Percentiles rank a stretch among this genome's conserved stretches.
These are phyloP conservation scores for Globisporangium spinosum DNA, from an alignment of 352 stramenopile species.

Conservation along the genomic window DNA sequence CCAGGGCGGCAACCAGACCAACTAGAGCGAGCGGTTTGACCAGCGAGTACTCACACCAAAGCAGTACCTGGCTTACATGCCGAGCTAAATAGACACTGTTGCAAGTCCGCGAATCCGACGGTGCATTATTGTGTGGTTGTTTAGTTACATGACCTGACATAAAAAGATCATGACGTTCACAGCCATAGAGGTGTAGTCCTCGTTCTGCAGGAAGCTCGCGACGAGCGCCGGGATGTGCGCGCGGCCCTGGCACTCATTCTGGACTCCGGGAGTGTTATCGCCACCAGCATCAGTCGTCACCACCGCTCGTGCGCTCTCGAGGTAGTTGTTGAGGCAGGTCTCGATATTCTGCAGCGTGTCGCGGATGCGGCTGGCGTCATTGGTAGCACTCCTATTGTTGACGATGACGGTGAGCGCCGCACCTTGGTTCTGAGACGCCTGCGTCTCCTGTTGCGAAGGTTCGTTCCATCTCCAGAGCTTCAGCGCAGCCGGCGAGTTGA, in stretches of 20 bases:
- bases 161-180: conserved; percentile 13
- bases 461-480: conserved; percentile 18
- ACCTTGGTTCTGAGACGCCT: neutral
- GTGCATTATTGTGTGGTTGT: neutral
- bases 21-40: conserved; percentile 26
- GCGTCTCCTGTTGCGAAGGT: neutral
- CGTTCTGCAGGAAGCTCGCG: conserved; percentile 20
- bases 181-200: conserved; percentile 11
- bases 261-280: neutral
- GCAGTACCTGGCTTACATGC: neutral
- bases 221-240: conserved; percentile 16
- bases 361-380: neutral
- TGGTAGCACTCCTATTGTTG: neutral
- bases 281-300: neutral
- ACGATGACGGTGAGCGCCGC: conserved; percentile 18
- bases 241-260: conserved; percentile 8
- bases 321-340: conserved; percentile 17
- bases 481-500: conserved; percentile 7
- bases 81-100: neutral
- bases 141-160: conserved; percentile 13
- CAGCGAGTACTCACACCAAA: neutral
- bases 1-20: conserved; percentile 72
- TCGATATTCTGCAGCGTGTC: conserved; percentile 9
- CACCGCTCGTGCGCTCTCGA: conserved; percentile 6
- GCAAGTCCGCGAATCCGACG: neutral